phyloP scores from a whole-genome alignment of 106 monocot species.

The Dioscorea dumetorum region DNA sequence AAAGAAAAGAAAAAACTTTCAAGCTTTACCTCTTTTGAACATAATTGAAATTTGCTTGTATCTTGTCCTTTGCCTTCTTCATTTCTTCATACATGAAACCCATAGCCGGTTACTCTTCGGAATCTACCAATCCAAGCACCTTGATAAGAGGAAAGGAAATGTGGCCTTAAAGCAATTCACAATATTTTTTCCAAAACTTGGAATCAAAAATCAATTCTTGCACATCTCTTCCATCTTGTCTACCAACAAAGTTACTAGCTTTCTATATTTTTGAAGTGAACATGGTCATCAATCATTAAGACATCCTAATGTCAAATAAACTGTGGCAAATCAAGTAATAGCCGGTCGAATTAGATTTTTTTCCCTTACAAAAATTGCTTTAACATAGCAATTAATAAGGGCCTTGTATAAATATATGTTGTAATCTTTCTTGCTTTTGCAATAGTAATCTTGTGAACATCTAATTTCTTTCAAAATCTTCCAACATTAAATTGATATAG shows the following conservation, averaged over 20 bases:
- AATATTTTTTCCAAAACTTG: constrained; percentile 2
- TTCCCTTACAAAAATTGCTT: not conserved
- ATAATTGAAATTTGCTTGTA: constrained; percentile 3
- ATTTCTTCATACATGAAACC: constrained; percentile 6
- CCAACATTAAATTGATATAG: not conserved
- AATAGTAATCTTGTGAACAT: not conserved
- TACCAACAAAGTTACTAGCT: constrained; percentile 1
- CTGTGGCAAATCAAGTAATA: constrained; percentile 1
- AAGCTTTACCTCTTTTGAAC: constrained; percentile 1
- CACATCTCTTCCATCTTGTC: not conserved
- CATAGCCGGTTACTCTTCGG: not conserved
- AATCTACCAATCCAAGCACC: not conserved
- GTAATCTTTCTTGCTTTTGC: not conserved
- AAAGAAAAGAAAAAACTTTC: not conserved
- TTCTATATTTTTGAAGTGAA: not conserved
- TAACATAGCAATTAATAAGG: not conserved
- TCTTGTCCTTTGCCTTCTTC: not conserved
- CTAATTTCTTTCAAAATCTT: not conserved
- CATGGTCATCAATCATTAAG: not conserved
- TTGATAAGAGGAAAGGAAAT: constrained; percentile 1
- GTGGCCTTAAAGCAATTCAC: constrained; percentile 1
- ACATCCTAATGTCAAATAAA: not conserved
- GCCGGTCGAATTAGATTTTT: constrained; percentile 2
- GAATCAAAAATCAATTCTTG: not conserved
- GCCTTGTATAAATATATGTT: not conserved